Evolutionary conservation across 139 green algal genomes (phyloP).

Genomic region (Micractinium conductrix): DNA sequence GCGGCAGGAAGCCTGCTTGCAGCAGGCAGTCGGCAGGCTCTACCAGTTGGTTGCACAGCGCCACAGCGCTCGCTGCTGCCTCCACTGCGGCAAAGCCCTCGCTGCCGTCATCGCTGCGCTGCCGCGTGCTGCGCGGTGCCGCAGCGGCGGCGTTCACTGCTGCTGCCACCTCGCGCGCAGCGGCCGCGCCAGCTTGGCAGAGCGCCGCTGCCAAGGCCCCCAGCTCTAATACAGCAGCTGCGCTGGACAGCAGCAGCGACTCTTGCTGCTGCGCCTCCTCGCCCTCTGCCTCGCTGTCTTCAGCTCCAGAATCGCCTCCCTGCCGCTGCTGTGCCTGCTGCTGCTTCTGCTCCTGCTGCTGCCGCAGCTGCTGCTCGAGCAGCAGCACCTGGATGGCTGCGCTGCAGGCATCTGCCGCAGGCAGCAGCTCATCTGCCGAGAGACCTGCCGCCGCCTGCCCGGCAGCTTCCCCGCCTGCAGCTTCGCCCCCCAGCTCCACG

Average conservation of each 20-base stretch:
- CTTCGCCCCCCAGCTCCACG: neutral
- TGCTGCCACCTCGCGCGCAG: neutral
- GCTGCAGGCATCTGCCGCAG: slow-evolving; percentile 11
- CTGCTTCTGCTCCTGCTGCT: neutral
- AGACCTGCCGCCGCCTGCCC: neutral
- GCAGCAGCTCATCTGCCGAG: neutral
- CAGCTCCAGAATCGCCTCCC: neutral
- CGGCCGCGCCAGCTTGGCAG: slow-evolving; percentile 6
- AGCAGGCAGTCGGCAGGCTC: slow-evolving; percentile 1
- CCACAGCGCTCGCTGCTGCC: neutral
- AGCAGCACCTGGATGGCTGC: slow-evolving; percentile 26
- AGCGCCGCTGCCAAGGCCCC: neutral
- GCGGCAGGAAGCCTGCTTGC: slow-evolving; percentile 1
- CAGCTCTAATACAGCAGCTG: neutral
- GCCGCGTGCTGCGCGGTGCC: neutral
- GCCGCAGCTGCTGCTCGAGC: slow-evolving; percentile 5
- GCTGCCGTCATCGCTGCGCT: neutral
- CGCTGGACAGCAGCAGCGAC: neutral
- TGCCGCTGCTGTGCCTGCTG: neutral
- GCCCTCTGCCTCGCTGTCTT: neutral
- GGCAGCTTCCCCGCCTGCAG: neutral
- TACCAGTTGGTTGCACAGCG: slow-evolving; percentile 3
- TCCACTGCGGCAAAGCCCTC: neutral
- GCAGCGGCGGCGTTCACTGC: slow-evolving; percentile 1
- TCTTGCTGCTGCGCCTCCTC: neutral